phyloP scores from a whole-genome alignment of 73 alveolate genomes.

The Paramecium primaurelia region DNA sequence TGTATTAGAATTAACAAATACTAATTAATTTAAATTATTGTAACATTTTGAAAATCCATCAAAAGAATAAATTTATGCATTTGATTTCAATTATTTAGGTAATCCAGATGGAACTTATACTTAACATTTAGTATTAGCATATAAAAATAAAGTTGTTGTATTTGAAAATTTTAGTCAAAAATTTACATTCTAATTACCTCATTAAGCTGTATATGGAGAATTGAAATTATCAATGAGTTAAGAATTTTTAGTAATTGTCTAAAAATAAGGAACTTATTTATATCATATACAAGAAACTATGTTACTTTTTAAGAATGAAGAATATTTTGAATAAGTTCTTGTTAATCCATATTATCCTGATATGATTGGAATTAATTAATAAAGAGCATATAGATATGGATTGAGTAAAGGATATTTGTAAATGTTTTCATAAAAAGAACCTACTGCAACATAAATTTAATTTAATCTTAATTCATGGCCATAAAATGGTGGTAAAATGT shows the following conservation, averaged over 20 bases:
- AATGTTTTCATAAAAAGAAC: neutral
- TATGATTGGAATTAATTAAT: neutral
- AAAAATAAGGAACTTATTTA: neutral
- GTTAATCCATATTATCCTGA: slow-evolving; percentile 41
- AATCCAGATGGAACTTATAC: neutral
- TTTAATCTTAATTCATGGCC: neutral
- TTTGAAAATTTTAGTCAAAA: neutral
- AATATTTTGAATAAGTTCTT: neutral
- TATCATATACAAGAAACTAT: neutral
- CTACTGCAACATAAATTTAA: neutral
- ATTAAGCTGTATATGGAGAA: neutral
- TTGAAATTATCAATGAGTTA: neutral
- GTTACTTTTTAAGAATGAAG: neutral
- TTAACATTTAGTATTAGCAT: slow-evolving; percentile 13
- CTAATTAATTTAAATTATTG: neutral
- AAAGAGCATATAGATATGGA: neutral
- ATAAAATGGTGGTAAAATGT: neutral
- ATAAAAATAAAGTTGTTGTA: neutral
- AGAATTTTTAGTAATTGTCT: neutral
- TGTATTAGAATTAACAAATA: neutral
- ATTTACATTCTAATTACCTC: neutral
- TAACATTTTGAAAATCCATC: neutral
- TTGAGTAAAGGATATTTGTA: neutral
- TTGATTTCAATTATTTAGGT: neutral
- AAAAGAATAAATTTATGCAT: neutral